These are phyloP conservation scores for Lizonia empirigonia DNA, from an alignment of 2,329 filamentous ascomycete genomes.

Conservation along the genomic window DNA sequence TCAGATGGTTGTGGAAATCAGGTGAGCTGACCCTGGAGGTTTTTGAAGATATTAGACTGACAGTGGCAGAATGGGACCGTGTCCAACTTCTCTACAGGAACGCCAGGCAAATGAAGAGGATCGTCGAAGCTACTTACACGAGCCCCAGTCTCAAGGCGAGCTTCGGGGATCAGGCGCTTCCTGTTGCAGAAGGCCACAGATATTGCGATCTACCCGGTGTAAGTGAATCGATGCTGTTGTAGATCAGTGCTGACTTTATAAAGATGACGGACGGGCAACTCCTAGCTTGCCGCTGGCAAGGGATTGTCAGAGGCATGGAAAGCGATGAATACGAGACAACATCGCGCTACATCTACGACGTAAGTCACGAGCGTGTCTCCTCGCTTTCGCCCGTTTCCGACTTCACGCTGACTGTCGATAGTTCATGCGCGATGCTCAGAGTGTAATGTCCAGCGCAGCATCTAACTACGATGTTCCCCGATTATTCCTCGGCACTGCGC, in stretches of 20 bases:
- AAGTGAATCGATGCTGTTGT: background rate
- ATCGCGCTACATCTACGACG: conserved; percentile 42
- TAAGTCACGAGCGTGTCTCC: conserved; percentile 30
- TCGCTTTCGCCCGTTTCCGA: background rate
- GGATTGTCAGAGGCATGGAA: conserved; percentile 26
- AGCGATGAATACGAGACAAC: conserved; percentile 12
- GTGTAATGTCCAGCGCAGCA: conserved; percentile 83
- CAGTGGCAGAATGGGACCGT: conserved; percentile 54
- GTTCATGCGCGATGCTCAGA: conserved; percentile 76
- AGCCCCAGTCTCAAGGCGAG: conserved; percentile 58
- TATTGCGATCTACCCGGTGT: background rate
- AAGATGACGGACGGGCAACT: conserved; percentile 23
- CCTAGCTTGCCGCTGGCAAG: conserved; percentile 74
- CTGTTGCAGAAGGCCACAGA: background rate
- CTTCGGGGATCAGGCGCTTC: conserved; percentile 48
- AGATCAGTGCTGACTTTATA: background rate
- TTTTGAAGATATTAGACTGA: conserved; percentile 35
- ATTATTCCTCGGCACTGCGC: conserved; percentile 56
- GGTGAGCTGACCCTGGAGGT: conserved; percentile 58
- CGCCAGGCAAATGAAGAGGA: conserved; percentile 76
- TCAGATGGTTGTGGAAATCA: conserved; percentile 76
- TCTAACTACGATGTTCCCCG: conserved; percentile 84
- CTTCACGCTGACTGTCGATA: conserved; percentile 20
- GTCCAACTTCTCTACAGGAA: conserved; percentile 76
- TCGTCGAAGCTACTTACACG: conserved; percentile 75